Evolutionary conservation across 2,329 filamentous ascomycete genomes (phyloP), one percentile per base, ranked within the genome.

Genomic region (Metarhizium album): DNA sequence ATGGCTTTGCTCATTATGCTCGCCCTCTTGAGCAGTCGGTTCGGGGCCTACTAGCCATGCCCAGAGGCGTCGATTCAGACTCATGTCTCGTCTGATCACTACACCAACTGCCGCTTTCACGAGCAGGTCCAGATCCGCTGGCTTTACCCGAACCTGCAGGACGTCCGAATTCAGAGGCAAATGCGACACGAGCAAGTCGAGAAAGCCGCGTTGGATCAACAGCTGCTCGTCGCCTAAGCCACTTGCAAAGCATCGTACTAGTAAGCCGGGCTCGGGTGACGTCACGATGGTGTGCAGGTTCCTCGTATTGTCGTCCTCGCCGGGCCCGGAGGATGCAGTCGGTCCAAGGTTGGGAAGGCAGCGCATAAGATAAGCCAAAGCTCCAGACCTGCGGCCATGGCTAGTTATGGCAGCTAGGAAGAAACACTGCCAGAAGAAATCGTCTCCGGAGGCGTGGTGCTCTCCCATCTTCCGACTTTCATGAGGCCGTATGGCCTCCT

Each of bases 381-480:
- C 90, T 24, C 93, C 93, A 56, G 87, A 83, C 50, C 93, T 82
- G 54, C 91, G 79, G 54, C 84, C 90, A 42, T 88, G 80, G 60
- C 90, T 91, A 1, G 93, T 96, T 53, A 98, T 93, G 18, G 88
- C 86, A 9, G 91, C 89, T 18, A 98, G 73, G 61, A 98, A 97
- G 63, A 98, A 86, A 65, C 90, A 96, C 70, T 98, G 93, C 93
- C 93, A 98, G 66, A 97, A 98, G 66, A 93, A 96, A 56, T 87
- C 87, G 57, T 90, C 87, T 9, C 83, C 82, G 8, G 76, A 76
- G 45, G 72, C 79, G 65, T 79, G 80, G 37, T 68, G 74, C 50
- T 65, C 67, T 31, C 69, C 79, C 56, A 74, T 74, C 49, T 68
- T 70, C 56, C 77, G 70, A 53, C 76, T 75, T 24, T 69, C 68